These are phyloP conservation scores for Silene uniflora DNA, from an alignment of 148 eudicot genomes.

Conservation along the genomic window DNA sequence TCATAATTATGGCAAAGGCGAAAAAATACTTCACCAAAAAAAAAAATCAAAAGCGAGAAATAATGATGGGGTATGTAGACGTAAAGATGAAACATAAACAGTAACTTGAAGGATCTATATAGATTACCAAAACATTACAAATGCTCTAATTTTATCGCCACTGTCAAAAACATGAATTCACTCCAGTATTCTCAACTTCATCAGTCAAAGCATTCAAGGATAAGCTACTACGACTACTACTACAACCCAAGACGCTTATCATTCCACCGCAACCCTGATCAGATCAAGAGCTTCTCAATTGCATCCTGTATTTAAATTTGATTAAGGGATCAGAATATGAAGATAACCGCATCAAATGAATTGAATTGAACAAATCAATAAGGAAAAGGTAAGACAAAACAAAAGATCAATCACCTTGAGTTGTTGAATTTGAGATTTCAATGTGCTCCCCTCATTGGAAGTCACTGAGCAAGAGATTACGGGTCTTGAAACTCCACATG, in stretches of 20 bases:
- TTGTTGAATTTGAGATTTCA: constrained; percentile 82
- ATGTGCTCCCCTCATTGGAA: constrained; percentile 82
- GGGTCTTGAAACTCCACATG: constrained; percentile 87
- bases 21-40: neutral
- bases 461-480: constrained; percentile 94
- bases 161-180: neutral
- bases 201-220: constrained; percentile 6
- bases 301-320: neutral
- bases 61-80: neutral
- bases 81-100: neutral
- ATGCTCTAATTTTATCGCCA: neutral
- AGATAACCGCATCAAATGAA: neutral
- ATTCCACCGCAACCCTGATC: neutral
- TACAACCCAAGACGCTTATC: neutral
- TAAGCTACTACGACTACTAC: neutral
- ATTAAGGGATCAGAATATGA: neutral
- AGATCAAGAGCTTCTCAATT: constrained; percentile 7
- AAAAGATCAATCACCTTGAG: neutral
- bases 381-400: neutral
- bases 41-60: neutral
- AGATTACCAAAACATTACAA: neutral
- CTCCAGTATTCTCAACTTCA: neutral
- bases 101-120: neutral
- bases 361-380: neutral
- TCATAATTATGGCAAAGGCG: neutral